Percentiles rank a stretch among this genome's conserved stretches.
phyloP scores from a whole-genome alignment of 2,329 filamentous ascomycete genomes.

The Monosporascus sp. region DNA sequence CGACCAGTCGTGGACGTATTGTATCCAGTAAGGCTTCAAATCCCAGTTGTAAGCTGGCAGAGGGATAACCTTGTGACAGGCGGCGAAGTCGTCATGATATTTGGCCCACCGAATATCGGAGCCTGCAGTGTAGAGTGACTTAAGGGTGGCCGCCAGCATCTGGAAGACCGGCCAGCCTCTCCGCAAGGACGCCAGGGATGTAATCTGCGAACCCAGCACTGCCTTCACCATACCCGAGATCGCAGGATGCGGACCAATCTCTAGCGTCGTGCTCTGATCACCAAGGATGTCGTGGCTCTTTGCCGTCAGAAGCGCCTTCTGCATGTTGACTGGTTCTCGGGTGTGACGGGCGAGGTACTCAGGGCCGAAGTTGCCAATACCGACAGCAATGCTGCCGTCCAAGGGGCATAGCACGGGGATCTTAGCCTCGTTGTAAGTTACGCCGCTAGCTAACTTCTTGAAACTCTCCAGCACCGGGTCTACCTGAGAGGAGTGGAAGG shows the following conservation, averaged over 20 bases:
- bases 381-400: neutral
- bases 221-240: conserved; percentile 12
- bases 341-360: conserved; percentile 12
- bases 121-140: conserved; percentile 42
- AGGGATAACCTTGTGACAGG: conserved; percentile 45
- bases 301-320: conserved; percentile 8
- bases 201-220: conserved; percentile 2
- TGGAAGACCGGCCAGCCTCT: conserved; percentile 29
- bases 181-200: conserved; percentile 3
- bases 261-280: conserved; percentile 18
- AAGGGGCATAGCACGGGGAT: conserved; percentile 2
- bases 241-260: conserved; percentile 13
- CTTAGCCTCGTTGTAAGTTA: neutral
- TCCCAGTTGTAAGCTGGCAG: conserved; percentile 60
- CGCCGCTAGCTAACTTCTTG: conserved; percentile 35
- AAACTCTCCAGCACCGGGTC: conserved; percentile 55
- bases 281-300: conserved; percentile 1
- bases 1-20: conserved; percentile 51
- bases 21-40: conserved; percentile 50
- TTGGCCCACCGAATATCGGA: conserved; percentile 44
- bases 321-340: conserved; percentile 13
- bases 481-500: conserved; percentile 50
- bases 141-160: conserved; percentile 42
- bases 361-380: conserved; percentile 1
- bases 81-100: conserved; percentile 51